Evolutionary conservation across 2,329 filamentous ascomycete species (phyloP).

Genomic region (Sordariomycetes sp.): DNA sequence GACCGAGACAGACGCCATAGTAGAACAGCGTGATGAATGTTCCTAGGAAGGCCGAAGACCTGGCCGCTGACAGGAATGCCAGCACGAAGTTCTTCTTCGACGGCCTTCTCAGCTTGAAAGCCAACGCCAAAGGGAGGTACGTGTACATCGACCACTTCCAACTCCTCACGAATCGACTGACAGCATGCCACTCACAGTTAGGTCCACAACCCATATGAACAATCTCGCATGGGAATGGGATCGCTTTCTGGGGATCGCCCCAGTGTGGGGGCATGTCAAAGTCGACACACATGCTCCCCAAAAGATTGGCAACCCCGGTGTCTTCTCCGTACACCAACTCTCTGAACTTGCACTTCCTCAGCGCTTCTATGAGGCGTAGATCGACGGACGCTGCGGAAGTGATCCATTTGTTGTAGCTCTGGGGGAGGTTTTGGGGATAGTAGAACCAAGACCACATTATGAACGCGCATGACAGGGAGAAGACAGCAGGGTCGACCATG

Average conservation of each 20-base stretch:
- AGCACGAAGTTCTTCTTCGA: conserved; percentile 34
- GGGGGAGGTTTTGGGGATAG: conserved; percentile 58
- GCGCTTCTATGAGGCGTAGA: conserved; percentile 60
- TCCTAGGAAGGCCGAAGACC: conserved; percentile 70
- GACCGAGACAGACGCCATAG: conserved; percentile 72
- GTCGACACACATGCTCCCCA: conserved; percentile 64
- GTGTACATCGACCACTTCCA: conserved; percentile 69
- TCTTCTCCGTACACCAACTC: conserved; percentile 64
- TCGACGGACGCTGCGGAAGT: conserved; percentile 68
- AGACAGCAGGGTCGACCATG: conserved; percentile 56
- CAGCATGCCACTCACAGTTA: conserved; percentile 66
- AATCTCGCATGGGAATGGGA: conserved; percentile 74
- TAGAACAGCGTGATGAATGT: conserved; percentile 74
- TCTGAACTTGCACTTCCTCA: conserved; percentile 56
- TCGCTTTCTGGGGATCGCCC: conserved; percentile 60
- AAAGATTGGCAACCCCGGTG: conserved; percentile 58
- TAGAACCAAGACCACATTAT: conserved; percentile 94
- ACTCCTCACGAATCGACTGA: conserved; percentile 56
- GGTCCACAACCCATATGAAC: conserved; percentile 72
- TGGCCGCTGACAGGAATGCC: conserved; percentile 50
- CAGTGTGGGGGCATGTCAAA: conserved; percentile 58
- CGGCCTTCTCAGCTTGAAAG: conserved; percentile 46
- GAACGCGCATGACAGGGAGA: conserved; percentile 60
- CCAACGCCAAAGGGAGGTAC: conserved; percentile 66
- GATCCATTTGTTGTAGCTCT: conserved; percentile 75